Evolutionary conservation across 2,329 filamentous ascomycete species (phyloP).

Genomic region (Colletotrichum tanaceti): DNA sequence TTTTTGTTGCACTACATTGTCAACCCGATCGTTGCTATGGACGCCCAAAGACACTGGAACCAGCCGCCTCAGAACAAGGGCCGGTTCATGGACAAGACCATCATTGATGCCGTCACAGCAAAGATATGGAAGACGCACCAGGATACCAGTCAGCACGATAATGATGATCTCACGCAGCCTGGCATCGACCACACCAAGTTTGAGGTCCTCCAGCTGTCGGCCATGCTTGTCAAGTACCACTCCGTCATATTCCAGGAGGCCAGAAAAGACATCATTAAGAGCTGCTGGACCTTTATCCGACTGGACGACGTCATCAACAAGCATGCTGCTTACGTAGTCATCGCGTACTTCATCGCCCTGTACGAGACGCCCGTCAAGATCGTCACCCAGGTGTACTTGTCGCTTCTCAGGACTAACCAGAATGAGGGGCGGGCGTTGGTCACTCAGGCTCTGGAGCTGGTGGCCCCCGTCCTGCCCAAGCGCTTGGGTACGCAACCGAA

Average conservation of each 20-base stretch:
- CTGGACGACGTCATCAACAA: conserved; percentile 99
- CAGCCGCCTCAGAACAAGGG: conserved; percentile 65
- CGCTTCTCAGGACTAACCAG: conserved; percentile 90
- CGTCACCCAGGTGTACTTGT: conserved; percentile 93
- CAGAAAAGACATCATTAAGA: conserved; percentile 98
- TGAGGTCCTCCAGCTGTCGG: conserved; percentile 94
- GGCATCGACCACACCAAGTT: conserved; percentile 96
- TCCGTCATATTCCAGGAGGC: conserved; percentile 87
- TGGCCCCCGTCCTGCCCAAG: conserved; percentile 93
- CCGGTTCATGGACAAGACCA: conserved; percentile 83
- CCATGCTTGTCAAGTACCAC: conserved; percentile 95
- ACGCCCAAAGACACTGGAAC: conserved; percentile 87
- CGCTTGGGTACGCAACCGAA: conserved; percentile 75
- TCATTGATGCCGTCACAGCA: conserved; percentile 90
- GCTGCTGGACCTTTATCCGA: conserved; percentile 97
- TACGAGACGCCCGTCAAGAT: conserved; percentile 98
- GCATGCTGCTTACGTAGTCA: conserved; percentile 95
- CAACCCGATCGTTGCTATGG: conserved; percentile 96
- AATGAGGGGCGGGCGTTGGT: conserved; percentile 93
- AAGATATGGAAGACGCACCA: conserved; percentile 94
- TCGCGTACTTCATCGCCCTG: conserved; percentile 96
- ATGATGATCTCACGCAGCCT: conserved; percentile 84
- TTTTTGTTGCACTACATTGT: conserved; percentile 93
- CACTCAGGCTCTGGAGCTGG: conserved; percentile 90
- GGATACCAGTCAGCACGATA: conserved; percentile 85